phyloP scores from a whole-genome alignment of 305 asterid genomes.

The Stenogyne calaminthoides region DNA sequence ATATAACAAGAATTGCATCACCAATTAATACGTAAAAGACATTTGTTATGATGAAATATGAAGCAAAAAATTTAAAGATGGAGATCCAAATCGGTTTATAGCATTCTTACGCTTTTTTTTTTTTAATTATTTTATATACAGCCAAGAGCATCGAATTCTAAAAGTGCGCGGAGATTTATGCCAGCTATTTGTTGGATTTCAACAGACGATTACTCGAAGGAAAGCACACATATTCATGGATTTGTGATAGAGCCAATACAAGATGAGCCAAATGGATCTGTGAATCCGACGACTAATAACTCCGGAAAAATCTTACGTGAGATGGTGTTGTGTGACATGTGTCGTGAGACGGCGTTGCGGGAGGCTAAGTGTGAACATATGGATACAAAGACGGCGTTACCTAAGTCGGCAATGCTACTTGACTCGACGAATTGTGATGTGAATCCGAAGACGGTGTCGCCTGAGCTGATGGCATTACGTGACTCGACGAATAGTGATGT shows the following conservation, averaged over 20 bases:
- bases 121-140: neutral
- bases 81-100: too few relatives aligned
- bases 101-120: too few relatives aligned
- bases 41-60: too few relatives aligned
- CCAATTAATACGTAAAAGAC: too few relatives aligned
- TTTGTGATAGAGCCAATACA: neutral
- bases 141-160: neutral
- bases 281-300: neutral
- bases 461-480: too few relatives aligned
- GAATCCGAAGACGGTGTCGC: neutral
- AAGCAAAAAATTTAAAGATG: too few relatives aligned
- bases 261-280: neutral
- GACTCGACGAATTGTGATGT: neutral
- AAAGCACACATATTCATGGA: neutral
- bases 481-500: neutral
- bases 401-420: neutral
- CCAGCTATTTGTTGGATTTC: neutral
- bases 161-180: neutral
- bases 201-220: neutral
- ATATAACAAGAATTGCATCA: too few relatives aligned
- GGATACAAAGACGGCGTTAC: neutral
- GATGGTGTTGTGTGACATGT: too few relatives aligned
- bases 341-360: too few relatives aligned
- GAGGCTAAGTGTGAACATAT: neutral
- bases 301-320: neutral